A percentile compares a stretch with the other conserved stretches of the same genome.
Conservation (phyloP, 305 asterid genomes). For the Solanum hybrid region DNA sequence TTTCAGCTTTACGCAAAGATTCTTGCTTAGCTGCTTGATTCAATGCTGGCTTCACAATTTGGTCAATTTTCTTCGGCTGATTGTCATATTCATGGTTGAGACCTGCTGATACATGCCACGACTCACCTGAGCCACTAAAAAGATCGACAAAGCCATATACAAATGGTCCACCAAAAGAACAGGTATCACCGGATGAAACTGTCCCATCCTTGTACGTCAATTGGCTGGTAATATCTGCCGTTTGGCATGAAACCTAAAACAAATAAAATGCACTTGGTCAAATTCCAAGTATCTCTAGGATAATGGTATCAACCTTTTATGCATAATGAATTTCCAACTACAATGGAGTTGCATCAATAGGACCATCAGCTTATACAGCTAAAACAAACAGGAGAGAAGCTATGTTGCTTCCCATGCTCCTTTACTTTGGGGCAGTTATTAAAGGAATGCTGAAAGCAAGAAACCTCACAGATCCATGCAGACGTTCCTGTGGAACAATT, state of each 20-base stretch:
- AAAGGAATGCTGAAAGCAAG: not conserved
- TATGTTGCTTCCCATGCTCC: not conserved
- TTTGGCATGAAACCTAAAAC: slow-evolving; percentile 33
- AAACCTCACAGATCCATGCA: slow-evolving; percentile 51
- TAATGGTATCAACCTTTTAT: not conserved
- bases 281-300: slow-evolving; percentile 12
- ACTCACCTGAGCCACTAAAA: slow-evolving; percentile 92
- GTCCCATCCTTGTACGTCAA: slow-evolving; percentile 34
- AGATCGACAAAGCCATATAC: slow-evolving; percentile 77
- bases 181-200: slow-evolving; percentile 27
- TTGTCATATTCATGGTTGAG: slow-evolving; percentile 24
- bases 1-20: slow-evolving; percentile 23
- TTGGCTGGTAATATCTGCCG: slow-evolving; percentile 30
- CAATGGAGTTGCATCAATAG: not conserved
- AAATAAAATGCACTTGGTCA: not conserved
- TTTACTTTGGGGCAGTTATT: not conserved
- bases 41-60: slow-evolving; percentile 31
- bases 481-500: slow-evolving; percentile 51
- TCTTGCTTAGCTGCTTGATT: slow-evolving; percentile 39
- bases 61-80: slow-evolving; percentile 33
- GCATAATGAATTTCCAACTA: not conserved
- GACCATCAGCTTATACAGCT: not conserved
- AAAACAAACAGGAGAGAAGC: not conserved
- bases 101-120: slow-evolving; percentile 50
- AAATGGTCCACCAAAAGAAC: slow-evolving; percentile 51